Base-by-base conservation (phyloP, 345 rosid species). In the Euphorbia lathyris region DNA sequence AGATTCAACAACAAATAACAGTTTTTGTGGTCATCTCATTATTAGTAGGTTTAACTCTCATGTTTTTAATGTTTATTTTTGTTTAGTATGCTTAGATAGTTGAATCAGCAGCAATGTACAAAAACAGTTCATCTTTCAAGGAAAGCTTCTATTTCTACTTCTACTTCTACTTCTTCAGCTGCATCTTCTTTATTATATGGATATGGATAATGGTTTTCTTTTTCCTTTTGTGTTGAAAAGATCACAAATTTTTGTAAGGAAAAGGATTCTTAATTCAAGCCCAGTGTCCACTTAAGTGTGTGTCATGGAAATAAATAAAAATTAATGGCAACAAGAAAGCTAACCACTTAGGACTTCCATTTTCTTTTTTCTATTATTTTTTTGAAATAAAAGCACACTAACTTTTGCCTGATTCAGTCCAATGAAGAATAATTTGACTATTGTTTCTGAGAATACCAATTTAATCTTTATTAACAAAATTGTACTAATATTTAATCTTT, bases 51-150 rank as follows among this genome's bases (percentile, higher is more conserved):
- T 67, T 74, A 79, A 81, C 78, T n/a, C n/a, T 73, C 51, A 72
- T 75, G 75, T 71, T 58, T 23, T 14, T 32, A 23, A 63, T 65
- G 50, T 36, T 65, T 53, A 14, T 45, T 36, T 17, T 22, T 22
- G 76, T 77, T 84, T 68, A 70, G 55, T 71, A 67, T 79, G 86
- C 76, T 70, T 77, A 75, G 81, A 55, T 68, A 78, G 77, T 72
- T 71, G 79, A 67, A 76, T 76, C 84, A 81, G 86, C 38, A 34
- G 7, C 78, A 69, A 63, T 85, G 97, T 83, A 86, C 86, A 92
- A 83, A 85, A 72, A 81, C 85, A 71, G 83, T 76, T 80, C 84
- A 70, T 74, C 81, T 82, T 80, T 69, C 81, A 80, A 74, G 78
- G 76, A 65, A 76, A 61, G 19, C 48, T 47, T 58, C 72, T 30